Evolutionary conservation across 352 stramenopile genomes (phyloP).

Genomic region (Salisapilia sapeloensis): DNA sequence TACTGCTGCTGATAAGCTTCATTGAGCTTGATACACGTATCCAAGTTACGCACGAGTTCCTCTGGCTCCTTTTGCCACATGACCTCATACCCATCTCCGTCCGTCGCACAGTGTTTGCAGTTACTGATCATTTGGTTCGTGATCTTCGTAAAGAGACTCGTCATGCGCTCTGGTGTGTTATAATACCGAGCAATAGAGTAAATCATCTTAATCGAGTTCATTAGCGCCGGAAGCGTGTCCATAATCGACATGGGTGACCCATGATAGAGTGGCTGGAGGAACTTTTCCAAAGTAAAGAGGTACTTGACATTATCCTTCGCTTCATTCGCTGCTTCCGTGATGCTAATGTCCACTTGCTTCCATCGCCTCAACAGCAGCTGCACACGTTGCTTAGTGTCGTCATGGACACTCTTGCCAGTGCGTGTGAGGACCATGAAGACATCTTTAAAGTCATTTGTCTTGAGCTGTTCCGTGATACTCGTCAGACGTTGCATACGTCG

Average conservation of each 20-base stretch:
- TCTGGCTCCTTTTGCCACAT: slow-evolving; percentile 93
- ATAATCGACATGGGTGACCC: slow-evolving; percentile 94
- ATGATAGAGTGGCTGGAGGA: slow-evolving; percentile 81
- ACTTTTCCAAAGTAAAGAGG: slow-evolving; percentile 96
- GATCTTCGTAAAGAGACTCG: slow-evolving; percentile 94
- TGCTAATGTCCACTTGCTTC: slow-evolving; percentile 97
- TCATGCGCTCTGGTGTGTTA: slow-evolving; percentile 97
- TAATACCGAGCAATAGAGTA: slow-evolving; percentile 98
- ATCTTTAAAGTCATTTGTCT: slow-evolving; percentile 92
- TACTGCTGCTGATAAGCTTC: slow-evolving; percentile 98
- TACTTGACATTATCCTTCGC: slow-evolving; percentile 99
- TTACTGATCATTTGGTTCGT: slow-evolving; percentile 98
- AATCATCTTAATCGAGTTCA: slow-evolving; percentile 99
- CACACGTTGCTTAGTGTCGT: slow-evolving; percentile 86
- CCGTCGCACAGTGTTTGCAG: slow-evolving; percentile 91
- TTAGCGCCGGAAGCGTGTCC: slow-evolving; percentile 93
- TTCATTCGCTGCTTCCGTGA: slow-evolving; percentile 96
- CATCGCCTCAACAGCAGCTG: slow-evolving; percentile 88
- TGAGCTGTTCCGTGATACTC: slow-evolving; percentile 97
- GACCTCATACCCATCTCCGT: slow-evolving; percentile 68
- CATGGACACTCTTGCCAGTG: slow-evolving; percentile 69
- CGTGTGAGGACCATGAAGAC: slow-evolving; percentile 86
- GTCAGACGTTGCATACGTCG: slow-evolving; percentile 94
- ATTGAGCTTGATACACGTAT: slow-evolving; percentile 95
- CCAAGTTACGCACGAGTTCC: slow-evolving; percentile 88